Conservation (phyloP, 169 alveolate genomes). For the Perkinsus marinus region DNA sequence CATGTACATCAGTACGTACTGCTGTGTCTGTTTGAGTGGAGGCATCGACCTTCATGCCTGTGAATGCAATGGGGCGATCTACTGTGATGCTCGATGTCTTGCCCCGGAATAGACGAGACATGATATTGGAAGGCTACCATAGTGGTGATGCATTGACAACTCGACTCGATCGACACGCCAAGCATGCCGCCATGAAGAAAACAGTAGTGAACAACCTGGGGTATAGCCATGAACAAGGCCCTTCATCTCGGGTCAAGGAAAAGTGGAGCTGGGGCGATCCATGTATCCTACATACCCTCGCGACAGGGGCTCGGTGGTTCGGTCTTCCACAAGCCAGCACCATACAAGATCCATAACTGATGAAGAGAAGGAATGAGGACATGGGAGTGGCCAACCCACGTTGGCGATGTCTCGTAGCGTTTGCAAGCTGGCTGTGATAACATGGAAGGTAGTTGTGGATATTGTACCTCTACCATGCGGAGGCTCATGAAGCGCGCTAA, state of each 20-base stretch:
- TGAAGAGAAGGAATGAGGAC: neutral
- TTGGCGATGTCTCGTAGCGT: conserved; percentile 28
- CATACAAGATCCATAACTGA: neutral
- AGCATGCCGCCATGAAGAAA: neutral
- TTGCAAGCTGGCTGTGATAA: conserved; percentile 19
- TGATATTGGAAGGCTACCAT: no score
- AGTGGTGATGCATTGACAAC: no score
- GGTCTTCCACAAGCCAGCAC: neutral
- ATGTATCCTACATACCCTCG: neutral
- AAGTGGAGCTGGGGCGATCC: neutral
- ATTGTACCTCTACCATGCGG: conserved; percentile 1
- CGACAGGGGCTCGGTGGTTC: neutral
- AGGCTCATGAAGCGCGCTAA: conserved; percentile 27
- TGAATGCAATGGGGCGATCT: neutral
- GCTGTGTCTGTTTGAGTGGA: neutral
- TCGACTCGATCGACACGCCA: neutral
- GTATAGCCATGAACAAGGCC: neutral
- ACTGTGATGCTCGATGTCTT: neutral
- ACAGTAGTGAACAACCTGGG: neutral
- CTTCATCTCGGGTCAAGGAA: neutral
- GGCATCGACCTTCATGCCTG: neutral
- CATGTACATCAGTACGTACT: neutral
- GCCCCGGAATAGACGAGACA: no score
- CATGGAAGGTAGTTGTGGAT: conserved; percentile 32
- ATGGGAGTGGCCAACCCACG: neutral